Percentiles rank a stretch among this genome's conserved stretches.
Evolutionary conservation across 306 rosid species (phyloP).

Genomic region (Gastrolobium villosum): DNA sequence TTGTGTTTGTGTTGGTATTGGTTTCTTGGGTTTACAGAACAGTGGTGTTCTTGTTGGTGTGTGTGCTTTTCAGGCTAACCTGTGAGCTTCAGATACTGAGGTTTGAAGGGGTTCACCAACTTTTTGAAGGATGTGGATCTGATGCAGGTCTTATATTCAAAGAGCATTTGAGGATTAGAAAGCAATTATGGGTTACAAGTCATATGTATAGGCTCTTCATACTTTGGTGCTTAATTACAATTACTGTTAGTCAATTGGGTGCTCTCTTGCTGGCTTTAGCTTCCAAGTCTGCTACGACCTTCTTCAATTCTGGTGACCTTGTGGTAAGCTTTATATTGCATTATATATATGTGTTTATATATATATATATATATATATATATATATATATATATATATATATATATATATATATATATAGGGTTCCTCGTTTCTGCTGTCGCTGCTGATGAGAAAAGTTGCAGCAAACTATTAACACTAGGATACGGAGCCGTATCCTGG

Average conservation of each 20-base stretch:
- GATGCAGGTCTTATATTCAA: conserved; percentile 60
- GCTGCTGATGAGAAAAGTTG: no score
- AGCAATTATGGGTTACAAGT: conserved; percentile 76
- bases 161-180: conserved; percentile 80
- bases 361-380: no score
- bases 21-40: conserved; percentile 85
- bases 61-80: conserved; percentile 80
- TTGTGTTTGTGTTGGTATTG: conserved; percentile 61
- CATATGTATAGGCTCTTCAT: conserved; percentile 86
- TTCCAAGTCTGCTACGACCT: conserved; percentile 68
- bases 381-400: no score
- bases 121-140: conserved; percentile 70
- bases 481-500: no score
- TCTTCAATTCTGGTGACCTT: conserved; percentile 88
- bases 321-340: no score
- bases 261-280: conserved; percentile 71
- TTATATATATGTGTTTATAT: no score
- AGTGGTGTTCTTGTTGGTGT: conserved; percentile 79
- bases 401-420: no score
- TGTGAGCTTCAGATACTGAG: conserved; percentile 89
- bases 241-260: conserved; percentile 74
- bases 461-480: no score
- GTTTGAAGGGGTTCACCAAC: conserved; percentile 79
- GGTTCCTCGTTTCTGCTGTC: no score
- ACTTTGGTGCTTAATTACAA: conserved; percentile 62